These are phyloP conservation scores for Garcileccinum viscosum DNA, from an alignment of 1,284 basidiomycete species.

Conservation along the genomic window DNA sequence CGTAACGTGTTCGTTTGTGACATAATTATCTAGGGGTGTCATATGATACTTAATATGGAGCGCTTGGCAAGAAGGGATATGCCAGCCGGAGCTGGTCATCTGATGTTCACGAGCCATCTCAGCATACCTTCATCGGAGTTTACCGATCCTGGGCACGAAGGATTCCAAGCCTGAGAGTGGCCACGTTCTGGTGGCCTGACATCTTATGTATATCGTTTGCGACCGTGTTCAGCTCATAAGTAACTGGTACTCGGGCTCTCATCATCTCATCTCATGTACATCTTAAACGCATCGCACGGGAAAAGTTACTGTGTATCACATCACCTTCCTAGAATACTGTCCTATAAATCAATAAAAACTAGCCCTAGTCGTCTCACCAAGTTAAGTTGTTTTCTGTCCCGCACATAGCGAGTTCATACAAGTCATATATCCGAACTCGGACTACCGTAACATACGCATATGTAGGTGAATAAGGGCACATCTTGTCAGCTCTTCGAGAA, in stretches of 20 bases:
- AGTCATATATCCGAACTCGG: no score
- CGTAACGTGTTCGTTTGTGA: not conserved
- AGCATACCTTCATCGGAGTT: not conserved
- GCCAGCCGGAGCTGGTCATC: not conserved
- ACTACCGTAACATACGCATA: no score
- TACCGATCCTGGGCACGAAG: not conserved
- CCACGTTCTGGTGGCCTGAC: not conserved
- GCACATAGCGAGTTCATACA: no score
- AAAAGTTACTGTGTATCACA: not conserved
- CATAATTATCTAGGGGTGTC: slow-evolving; percentile 21
- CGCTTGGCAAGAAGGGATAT: slow-evolving; percentile 19
- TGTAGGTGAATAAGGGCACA: no score
- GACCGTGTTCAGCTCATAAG: not conserved
- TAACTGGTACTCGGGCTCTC: not conserved
- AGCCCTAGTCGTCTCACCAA: no score
- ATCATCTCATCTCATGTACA: no score
- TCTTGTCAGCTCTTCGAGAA: no score
- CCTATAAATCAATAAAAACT: no score
- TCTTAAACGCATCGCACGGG: not conserved
- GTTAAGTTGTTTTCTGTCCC: no score
- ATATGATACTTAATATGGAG: slow-evolving; percentile 31
- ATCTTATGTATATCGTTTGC: not conserved
- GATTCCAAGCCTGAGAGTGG: not conserved
- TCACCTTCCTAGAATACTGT: no score
- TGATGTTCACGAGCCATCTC: slow-evolving; percentile 21